Percentiles rank a stretch among this genome's conserved stretches.
These are phyloP conservation scores for Arbutus unedo DNA, from an alignment of 148 eudicot species.

Conservation along the genomic window DNA sequence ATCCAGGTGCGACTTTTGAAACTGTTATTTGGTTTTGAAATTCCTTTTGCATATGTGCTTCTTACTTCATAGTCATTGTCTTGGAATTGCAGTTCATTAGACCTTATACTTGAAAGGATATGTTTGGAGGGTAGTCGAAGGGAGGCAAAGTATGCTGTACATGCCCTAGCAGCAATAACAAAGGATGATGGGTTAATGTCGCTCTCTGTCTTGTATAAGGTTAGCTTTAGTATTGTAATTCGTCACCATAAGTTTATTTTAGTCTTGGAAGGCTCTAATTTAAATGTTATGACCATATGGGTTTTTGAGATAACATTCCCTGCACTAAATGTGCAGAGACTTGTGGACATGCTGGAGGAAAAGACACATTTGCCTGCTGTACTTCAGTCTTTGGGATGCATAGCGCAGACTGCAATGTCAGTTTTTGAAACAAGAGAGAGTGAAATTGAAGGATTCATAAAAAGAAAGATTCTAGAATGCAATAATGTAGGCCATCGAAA, in stretches of 20 bases:
- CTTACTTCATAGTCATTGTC: conserved; percentile 11
- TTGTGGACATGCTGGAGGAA: conserved; percentile 91
- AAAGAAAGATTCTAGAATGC: conserved; percentile 55
- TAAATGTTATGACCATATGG: not conserved
- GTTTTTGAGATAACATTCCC: conserved; percentile 11
- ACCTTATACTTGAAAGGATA: conserved; percentile 83
- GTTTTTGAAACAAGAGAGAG: conserved; percentile 93
- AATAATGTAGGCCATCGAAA: conserved; percentile 53
- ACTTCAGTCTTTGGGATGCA: conserved; percentile 93
- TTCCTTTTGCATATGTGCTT: not conserved
- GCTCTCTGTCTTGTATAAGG: conserved; percentile 96
- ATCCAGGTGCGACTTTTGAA: conserved; percentile 51
- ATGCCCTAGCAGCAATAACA: conserved; percentile 92
- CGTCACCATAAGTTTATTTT: not conserved
- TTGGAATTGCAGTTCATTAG: conserved; percentile 67
- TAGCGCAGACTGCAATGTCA: conserved; percentile 96
- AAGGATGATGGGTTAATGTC: conserved; percentile 95
- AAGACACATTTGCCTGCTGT: conserved; percentile 82
- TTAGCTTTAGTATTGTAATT: conserved; percentile 18
- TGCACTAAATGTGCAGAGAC: conserved; percentile 58
- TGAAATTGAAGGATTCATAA: conserved; percentile 72
- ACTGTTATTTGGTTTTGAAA: not conserved
- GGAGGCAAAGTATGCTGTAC: conserved; percentile 98
- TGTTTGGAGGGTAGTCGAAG: conserved; percentile 94
- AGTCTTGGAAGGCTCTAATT: not conserved